phyloP scores from a whole-genome alignment of 139 green algal species.

The Chlorella sp. region DNA sequence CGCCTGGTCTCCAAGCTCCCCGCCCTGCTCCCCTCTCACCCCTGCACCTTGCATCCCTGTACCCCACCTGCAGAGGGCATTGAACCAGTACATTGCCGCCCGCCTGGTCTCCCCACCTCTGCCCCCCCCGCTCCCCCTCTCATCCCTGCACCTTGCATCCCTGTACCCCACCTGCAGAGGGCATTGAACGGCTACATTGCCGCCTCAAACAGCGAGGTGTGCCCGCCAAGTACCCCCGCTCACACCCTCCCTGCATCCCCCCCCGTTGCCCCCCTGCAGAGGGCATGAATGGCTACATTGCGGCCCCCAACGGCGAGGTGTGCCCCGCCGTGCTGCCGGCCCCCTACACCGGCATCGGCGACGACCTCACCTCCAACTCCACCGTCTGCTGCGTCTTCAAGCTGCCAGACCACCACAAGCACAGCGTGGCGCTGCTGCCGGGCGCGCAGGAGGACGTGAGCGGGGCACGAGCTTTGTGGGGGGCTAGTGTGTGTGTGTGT shows the following conservation, averaged over 20 bases:
- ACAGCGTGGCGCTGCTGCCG: constrained; percentile 50
- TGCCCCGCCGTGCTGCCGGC: constrained; percentile 77
- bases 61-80: not conserved
- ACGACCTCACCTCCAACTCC: constrained; percentile 80
- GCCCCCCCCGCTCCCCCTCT: not conserved
- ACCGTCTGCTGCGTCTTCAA: constrained; percentile 76
- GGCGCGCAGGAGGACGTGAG: constrained; percentile 47
- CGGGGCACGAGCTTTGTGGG: not conserved
- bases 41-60: not conserved
- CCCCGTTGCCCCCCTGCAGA: constrained; percentile 26
- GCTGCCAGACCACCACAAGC: constrained; percentile 66
- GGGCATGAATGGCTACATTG: constrained; percentile 79
- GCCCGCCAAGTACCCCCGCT: too few species aligned
- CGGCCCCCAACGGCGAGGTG: constrained; percentile 71
- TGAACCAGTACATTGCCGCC: not conserved
- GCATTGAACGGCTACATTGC: not conserved
- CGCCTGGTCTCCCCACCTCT: not conserved
- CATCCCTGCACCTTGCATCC: not conserved
- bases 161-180: not conserved
- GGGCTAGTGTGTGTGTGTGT: too few species aligned
- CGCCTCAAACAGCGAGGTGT: too few species aligned
- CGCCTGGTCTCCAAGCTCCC: too few species aligned
- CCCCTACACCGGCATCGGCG: constrained; percentile 72
- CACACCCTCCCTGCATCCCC: not conserved
- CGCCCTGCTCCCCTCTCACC: not conserved